These are phyloP conservation scores for Actinomucor elegans DNA, from an alignment of 371 early-diverging fungal genomes.

Conservation along the genomic window DNA sequence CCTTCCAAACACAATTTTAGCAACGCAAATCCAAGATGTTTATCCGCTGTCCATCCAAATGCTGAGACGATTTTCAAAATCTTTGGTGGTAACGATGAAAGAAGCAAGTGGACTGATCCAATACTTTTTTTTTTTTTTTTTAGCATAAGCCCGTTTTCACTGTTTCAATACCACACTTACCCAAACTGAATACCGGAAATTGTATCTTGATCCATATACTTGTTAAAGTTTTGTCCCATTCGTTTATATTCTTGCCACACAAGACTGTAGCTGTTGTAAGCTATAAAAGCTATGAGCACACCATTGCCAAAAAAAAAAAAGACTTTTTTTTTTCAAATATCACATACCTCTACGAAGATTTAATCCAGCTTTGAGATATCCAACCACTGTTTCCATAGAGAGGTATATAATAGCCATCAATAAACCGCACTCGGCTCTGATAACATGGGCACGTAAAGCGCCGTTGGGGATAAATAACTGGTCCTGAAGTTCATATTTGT, in stretches of 20 bases:
- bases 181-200: slow-evolving; percentile 52
- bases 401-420: slow-evolving; percentile 57
- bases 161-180: no score
- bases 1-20: slow-evolving; percentile 55
- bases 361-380: slow-evolving; percentile 61
- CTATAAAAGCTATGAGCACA: slow-evolving; percentile 11
- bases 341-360: slow-evolving; percentile 61
- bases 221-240: slow-evolving; percentile 45
- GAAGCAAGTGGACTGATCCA: slow-evolving; percentile 59
- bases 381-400: slow-evolving; percentile 55
- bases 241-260: slow-evolving; percentile 53
- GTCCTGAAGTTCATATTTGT: slow-evolving; percentile 25
- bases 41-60: slow-evolving; percentile 61
- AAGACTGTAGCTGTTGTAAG: slow-evolving; percentile 46
- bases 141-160: no score
- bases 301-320: no score
- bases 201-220: slow-evolving; percentile 43
- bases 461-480: slow-evolving; percentile 51
- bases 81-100: slow-evolving; percentile 59
- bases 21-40: slow-evolving; percentile 58
- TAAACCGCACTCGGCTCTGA: slow-evolving; percentile 59
- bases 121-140: no score
- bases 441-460: slow-evolving; percentile 59
- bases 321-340: background rate
- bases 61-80: slow-evolving; percentile 57